Evolutionary conservation across 2,329 filamentous ascomycete species (phyloP).

Genomic region (Penicillium sp.): DNA sequence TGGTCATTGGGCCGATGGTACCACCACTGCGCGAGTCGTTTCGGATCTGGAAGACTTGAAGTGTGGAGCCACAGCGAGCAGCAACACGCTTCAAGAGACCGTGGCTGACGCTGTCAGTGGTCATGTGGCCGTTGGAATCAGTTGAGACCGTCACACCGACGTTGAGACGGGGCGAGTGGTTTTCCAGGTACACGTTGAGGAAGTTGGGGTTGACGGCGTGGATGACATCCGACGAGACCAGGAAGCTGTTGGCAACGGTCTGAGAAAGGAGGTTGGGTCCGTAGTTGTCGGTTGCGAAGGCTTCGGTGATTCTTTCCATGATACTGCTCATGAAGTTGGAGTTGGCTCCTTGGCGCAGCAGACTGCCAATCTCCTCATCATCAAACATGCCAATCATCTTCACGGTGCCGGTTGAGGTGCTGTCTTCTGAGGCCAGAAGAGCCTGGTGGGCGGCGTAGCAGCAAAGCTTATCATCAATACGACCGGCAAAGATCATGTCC

Average conservation of each 20-base stretch:
- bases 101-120: slow-evolving; percentile 82
- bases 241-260: slow-evolving; percentile 88
- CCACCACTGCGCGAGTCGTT: slow-evolving; percentile 89
- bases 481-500: slow-evolving; percentile 91
- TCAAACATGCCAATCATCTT: slow-evolving; percentile 95
- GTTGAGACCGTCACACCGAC: slow-evolving; percentile 76
- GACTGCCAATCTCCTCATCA: slow-evolving; percentile 91
- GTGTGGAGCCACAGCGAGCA: slow-evolving; percentile 65
- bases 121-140: slow-evolving; percentile 94
- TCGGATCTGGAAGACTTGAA: slow-evolving; percentile 91
- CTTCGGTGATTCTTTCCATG: slow-evolving; percentile 75
- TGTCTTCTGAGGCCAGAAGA: slow-evolving; percentile 65
- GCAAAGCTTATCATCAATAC: slow-evolving; percentile 97
- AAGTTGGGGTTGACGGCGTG: slow-evolving; percentile 97
- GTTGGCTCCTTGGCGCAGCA: slow-evolving; percentile 83
- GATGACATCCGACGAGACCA: slow-evolving; percentile 88
- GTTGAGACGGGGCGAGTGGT: slow-evolving; percentile 85
- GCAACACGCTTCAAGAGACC: slow-evolving; percentile 77
- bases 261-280: slow-evolving; percentile 64
- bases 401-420: slow-evolving; percentile 60
- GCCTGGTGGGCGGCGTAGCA: slow-evolving; percentile 87
- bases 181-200: slow-evolving; percentile 73
- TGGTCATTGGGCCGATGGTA: slow-evolving; percentile 91
- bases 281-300: slow-evolving; percentile 50
- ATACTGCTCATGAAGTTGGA: slow-evolving; percentile 83